Percentiles rank a stretch among this genome's conserved stretches.
These are phyloP conservation scores for Coniosporium apollinis DNA, from an alignment of 495 filamentous ascomycete genomes.

Conservation along the genomic window DNA sequence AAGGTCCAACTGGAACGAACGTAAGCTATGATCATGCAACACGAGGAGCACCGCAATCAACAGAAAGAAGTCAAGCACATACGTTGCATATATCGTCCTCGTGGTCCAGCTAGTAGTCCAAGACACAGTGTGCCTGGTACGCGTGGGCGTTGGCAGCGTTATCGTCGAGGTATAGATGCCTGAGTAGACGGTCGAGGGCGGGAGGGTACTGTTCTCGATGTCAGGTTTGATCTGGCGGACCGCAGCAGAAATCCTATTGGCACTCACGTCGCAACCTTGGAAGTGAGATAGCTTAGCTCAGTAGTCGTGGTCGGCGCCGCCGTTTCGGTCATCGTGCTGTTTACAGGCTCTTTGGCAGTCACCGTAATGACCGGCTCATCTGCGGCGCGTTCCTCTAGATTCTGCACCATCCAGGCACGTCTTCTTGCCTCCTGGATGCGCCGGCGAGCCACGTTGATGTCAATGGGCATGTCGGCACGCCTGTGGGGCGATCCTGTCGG, in stretches of 20 bases:
- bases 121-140: slow-evolving; percentile 8
- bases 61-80: too few relatives aligned
- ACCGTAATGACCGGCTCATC: slow-evolving; percentile 12
- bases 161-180: slow-evolving; percentile 13
- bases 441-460: not conserved
- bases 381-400: slow-evolving; percentile 9
- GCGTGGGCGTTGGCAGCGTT: slow-evolving; percentile 12
- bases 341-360: slow-evolving; percentile 7
- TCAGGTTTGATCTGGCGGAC: too few relatives aligned
- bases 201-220: too few relatives aligned
- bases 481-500: too few relatives aligned
- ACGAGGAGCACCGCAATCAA: too few relatives aligned
- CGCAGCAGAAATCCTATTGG: too few relatives aligned
- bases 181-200: slow-evolving; percentile 12
- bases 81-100: slow-evolving; percentile 13
- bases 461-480: not conserved
- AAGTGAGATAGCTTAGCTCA: slow-evolving; percentile 3
- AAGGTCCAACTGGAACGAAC: too few relatives aligned
- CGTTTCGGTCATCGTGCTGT: slow-evolving; percentile 8
- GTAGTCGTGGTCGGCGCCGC: slow-evolving; percentile 7
- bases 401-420: not conserved
- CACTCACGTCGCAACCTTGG: slow-evolving; percentile 1
- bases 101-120: slow-evolving; percentile 11
- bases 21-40: too few relatives aligned
- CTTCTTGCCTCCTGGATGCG: not conserved